A percentile compares a stretch with the other conserved stretches of the same genome.
These are phyloP conservation scores for Mortierella antarctica DNA, from an alignment of 192 early-diverging fungal genomes.

Conservation along the genomic window DNA sequence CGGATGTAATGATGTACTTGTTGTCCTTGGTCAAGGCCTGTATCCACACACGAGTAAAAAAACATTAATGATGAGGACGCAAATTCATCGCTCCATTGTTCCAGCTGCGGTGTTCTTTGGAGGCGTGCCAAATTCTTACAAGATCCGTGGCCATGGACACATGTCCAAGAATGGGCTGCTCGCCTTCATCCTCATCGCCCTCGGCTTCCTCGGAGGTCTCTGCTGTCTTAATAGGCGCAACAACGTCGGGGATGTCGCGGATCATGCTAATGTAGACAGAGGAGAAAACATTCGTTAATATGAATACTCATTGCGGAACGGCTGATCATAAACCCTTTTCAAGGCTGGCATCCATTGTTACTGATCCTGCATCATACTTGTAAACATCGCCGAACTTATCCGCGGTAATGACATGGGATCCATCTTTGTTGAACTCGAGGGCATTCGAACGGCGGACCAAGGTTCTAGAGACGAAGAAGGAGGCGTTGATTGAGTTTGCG, in stretches of 20 bases:
- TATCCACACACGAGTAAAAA: too few species aligned
- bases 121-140: slow-evolving; percentile 50
- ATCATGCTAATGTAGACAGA: slow-evolving; percentile 16
- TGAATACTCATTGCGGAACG: neutral
- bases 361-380: slow-evolving; percentile 56
- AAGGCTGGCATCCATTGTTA: slow-evolving; percentile 2
- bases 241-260: slow-evolving; percentile 37
- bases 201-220: slow-evolving; percentile 35
- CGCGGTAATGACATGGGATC: slow-evolving; percentile 73
- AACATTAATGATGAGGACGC: too few species aligned
- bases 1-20: slow-evolving; percentile 85
- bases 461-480: slow-evolving; percentile 30
- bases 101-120: neutral
- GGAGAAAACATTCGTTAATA: neutral
- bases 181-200: slow-evolving; percentile 49
- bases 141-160: slow-evolving; percentile 95
- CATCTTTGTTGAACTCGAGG: slow-evolving; percentile 73
- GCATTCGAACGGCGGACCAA: slow-evolving; percentile 81
- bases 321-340: neutral
- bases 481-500: slow-evolving; percentile 21
- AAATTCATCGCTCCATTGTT: too few species aligned
- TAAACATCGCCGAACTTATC: slow-evolving; percentile 99
- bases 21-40: slow-evolving; percentile 70
- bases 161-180: slow-evolving; percentile 80
- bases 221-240: slow-evolving; percentile 39